Evolutionary conservation across 768 basidiomycete genomes (phyloP), one percentile per base, ranked within the genome.

Genomic region (Lepiota brunneoincarnata): DNA sequence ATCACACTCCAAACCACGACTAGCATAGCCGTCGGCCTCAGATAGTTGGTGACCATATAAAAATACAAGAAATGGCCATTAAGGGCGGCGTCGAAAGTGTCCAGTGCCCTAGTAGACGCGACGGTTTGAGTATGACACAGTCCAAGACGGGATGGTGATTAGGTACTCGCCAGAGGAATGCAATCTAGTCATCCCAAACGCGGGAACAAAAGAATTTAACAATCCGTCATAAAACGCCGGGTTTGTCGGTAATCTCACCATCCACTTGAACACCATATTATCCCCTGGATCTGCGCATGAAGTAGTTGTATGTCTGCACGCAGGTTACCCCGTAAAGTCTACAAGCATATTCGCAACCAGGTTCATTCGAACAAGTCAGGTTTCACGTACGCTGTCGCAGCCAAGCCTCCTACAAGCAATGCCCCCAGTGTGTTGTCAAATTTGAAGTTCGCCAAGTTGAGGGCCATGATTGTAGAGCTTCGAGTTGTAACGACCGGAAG

Each of bases 241-340:
- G 10, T n/a, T 37, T 26, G 17, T 31, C 6, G 7, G 34, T 28
- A 11, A 10, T 14, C 74, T 48, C 56, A 78, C 80, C 59, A 72
- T 55, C 17, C 71, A 21, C 57, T 74, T 80, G 40, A 77, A 64
- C 20, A 41, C 24, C 2, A 55, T 15, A 1, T 57, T 62, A 60
- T 79, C 77, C 4, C 63, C 64, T 1, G n/a, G 65, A 64, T 23
- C 63, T 69, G 38, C 69, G 60, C 45, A 67, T 67, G 56, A 78
- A 83, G 64, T 80, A 84, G 14, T 75, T 69, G 56, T 72, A 81
- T 1, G 77, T 77, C 60, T 84, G 83, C 12, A 76, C 69, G 55
- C 76, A 81, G 7, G 80, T 81, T 6, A 83, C 65, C 2, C 83
- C 83, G 74, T 77, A 84, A n/a, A 84, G 65, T n/a, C 82, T 84